Conservation (phyloP, 2,329 filamentous ascomycete species). For the Colletotrichum cordylinicola region DNA sequence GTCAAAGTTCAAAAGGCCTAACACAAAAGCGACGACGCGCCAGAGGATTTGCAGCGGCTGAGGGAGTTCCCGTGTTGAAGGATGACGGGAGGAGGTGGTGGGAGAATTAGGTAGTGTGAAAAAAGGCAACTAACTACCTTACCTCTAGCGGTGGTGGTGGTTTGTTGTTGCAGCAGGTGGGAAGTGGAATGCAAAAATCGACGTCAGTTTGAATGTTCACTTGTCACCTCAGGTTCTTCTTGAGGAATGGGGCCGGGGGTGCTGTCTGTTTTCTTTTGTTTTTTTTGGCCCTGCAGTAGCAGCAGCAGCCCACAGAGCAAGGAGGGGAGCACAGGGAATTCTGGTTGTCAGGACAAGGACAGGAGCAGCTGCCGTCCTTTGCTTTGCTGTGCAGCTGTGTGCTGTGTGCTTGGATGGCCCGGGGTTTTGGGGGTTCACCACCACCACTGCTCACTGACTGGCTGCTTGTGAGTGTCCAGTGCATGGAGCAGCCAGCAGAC, state of each 20-base stretch:
- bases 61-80: conserved; percentile 1
- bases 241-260: neutral
- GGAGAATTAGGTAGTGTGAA: neutral
- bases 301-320: neutral
- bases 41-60: neutral
- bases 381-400: neutral
- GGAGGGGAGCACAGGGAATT: conserved; percentile 7
- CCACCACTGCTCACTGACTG: neutral
- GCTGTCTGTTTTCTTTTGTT: conserved; percentile 11
- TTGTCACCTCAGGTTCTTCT: neutral
- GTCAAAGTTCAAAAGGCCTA: neutral
- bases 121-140: neutral
- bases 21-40: neutral
- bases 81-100: neutral
- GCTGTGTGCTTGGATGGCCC: neutral
- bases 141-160: neutral
- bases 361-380: neutral
- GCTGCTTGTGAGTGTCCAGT: neutral
- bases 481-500: neutral
- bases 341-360: conserved; percentile 23
- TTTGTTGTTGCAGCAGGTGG: neutral
- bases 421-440: neutral
- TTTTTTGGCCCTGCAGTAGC: neutral
- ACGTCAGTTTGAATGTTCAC: neutral
- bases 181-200: neutral